Base-by-base conservation (phyloP, 371 early-diverging fungal species). In the Rhizoclosmatium hyalinum region DNA sequence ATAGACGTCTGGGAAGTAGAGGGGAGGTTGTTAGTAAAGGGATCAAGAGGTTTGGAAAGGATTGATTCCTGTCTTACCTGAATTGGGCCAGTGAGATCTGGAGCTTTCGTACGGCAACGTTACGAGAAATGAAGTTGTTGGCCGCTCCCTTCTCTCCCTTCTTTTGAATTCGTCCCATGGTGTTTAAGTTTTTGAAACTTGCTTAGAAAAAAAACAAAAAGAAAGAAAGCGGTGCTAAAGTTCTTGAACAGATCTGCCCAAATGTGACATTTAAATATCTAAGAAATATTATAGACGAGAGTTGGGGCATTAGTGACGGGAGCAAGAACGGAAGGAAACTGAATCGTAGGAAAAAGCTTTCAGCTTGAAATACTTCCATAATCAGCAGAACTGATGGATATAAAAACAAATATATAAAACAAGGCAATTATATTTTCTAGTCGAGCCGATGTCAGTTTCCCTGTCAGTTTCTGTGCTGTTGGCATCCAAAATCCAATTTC, bases 51-150 rank as follows among this genome's bases (percentile, higher is more conserved):
- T 10, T 12, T 53, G n/a, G 50, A 45, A 62, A 19, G 58, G 32
- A 32, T 54, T 19, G 19, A 19, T 19, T 17, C 14, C 17, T 54
- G 55, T 14, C 72, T 24, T 84, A 93, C 94, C 95, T 89, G 88
- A 98, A 98, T 80, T 94, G 94, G 32, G 94, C 92, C 77, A 98
- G 90, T 45, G 93, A 90, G 71, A 98, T 85, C 82, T 98, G 98
- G 75, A 98, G 93, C 87, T 95, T 96, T 80, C 91, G 93, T 73
- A 97, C 80, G 42, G 97, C 98, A 81, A 94, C 92, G 77, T 90
- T 92, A 81, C 99, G 90, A 64, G 94, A 92, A 70, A 95, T 93
- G 83, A 92, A 98, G 86, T 94, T 95, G 84, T 89, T 84, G 73
- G 94, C 97, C 58, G 94, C 94, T 72, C 98, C 98, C 78, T 90